These are phyloP conservation scores for Cucumis cinereus DNA, from an alignment of 306 rosid genomes.

Conservation along the genomic window DNA sequence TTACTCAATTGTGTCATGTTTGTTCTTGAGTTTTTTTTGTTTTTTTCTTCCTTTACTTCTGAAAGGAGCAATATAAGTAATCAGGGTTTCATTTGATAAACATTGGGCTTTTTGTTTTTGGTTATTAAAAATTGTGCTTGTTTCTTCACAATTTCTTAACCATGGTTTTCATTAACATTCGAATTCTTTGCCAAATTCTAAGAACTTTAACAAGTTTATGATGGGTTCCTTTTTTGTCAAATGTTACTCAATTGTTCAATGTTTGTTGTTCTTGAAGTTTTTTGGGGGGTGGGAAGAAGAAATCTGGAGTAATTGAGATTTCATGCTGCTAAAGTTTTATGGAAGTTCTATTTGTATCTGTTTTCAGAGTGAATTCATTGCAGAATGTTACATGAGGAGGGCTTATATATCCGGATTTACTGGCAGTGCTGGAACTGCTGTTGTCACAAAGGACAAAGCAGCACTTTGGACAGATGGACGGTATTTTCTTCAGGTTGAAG, in stretches of 20 bases:
- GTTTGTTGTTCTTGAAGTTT: not conserved
- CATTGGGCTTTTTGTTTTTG: no score
- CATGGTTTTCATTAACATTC: no score
- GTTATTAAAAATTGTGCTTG: no score
- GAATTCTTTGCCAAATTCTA: no score
- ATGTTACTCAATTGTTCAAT: not conserved
- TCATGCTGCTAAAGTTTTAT: not conserved
- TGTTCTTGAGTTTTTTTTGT: not conserved
- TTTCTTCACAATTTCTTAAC: no score
- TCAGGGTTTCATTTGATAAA: no score
- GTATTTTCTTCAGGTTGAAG: constrained; percentile 80
- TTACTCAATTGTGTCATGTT: not conserved
- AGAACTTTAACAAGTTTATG: no score
- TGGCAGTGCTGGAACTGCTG: constrained; percentile 93
- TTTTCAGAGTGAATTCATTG: constrained; percentile 86
- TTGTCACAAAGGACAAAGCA: constrained; percentile 78
- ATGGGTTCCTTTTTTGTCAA: no score
- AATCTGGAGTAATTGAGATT: not conserved
- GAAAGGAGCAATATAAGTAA: not conserved
- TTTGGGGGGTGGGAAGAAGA: not conserved
- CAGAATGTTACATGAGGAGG: constrained; percentile 79
- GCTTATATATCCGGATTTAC: constrained; percentile 73
- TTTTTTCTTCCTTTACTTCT: not conserved
- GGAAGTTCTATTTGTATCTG: not conserved
- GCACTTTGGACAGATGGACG: constrained; percentile 99